Evolutionary conservation across 2,329 filamentous ascomycete genomes (phyloP).

Genomic region (Colletotrichum tofieldiae): DNA sequence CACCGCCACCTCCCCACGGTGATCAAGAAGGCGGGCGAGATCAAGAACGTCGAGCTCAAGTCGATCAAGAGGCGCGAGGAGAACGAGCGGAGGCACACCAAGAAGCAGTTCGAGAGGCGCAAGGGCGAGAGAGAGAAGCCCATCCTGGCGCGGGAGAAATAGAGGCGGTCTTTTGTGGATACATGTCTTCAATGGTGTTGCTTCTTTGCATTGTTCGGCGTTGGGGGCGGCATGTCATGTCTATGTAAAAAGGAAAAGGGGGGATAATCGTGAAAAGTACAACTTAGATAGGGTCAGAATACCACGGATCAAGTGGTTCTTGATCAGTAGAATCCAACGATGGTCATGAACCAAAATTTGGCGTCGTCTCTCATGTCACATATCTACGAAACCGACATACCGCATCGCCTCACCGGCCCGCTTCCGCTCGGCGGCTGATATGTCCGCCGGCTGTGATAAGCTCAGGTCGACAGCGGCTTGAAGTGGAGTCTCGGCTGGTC

Average conservation of each 20-base stretch:
- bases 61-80: slow-evolving; percentile 92
- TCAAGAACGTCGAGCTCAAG: slow-evolving; percentile 91
- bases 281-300: slow-evolving; percentile 24
- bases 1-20: slow-evolving; percentile 94
- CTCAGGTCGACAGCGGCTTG: slow-evolving; percentile 9
- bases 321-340: slow-evolving; percentile 18
- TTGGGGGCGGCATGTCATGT: slow-evolving; percentile 37
- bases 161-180: slow-evolving; percentile 36
- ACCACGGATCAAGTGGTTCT: slow-evolving; percentile 30
- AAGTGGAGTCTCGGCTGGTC: slow-evolving; percentile 12
- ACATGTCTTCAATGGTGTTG: slow-evolving; percentile 16
- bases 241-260: slow-evolving; percentile 26
- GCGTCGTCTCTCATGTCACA: not conserved
- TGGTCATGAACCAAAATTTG: not conserved
- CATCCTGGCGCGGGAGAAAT: slow-evolving; percentile 79
- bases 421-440: slow-evolving; percentile 17
- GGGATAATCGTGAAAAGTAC: slow-evolving; percentile 40
- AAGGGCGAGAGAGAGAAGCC: slow-evolving; percentile 93
- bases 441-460: slow-evolving; percentile 28
- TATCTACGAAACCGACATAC: too few relatives aligned
- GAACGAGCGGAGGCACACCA: slow-evolving; percentile 93
- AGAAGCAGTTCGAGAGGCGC: slow-evolving; percentile 83
- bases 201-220: slow-evolving; percentile 44
- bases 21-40: slow-evolving; percentile 95
- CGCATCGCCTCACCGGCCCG: not conserved